Evolutionary conservation across 768 basidiomycete species (phyloP), one percentile per base, ranked within the genome.

Genomic region (Suillus brevipes): DNA sequence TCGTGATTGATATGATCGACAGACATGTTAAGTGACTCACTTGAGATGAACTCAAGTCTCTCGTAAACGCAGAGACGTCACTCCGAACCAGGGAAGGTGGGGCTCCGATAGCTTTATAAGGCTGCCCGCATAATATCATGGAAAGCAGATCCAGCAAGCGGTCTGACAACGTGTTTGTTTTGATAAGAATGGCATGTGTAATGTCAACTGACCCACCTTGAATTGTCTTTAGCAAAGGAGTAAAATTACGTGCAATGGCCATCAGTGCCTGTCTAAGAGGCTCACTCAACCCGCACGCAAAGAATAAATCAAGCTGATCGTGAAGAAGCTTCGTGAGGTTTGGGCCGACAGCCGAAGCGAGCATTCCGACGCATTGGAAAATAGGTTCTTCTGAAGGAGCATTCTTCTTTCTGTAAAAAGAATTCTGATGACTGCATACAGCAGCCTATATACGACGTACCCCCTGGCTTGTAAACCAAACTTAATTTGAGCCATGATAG

Each of bases 301-400:
- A 92, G 92, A 99, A 99, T 49, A 97, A 81, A 75, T 99, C 96
- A 38, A 99, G 86, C 69, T 98, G 92, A 72, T 99, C 97, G 76
- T 98, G 97, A 64, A 99, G 83, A 55, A 97, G 83, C 73, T 97
- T 95, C 0, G 97, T 99, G 56, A 99, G 81, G 75, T 95, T 97
- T 3, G 95, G 95, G 0, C 97, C 97, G 38, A 99, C 95, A 10
- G 97, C 94, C 2, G 89, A 87, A 1, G 96, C 94, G 50, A 99
- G 82, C 95, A 98, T 97, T 43, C 94, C 94, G 65, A 99, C 86
- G 77, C 97, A 99, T 82, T 98, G 94, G 73, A 99, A 99, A 65
- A 99, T 95, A 0, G 96, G 91, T 68, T 95, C 95, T 76, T 98
- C 96, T 18, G 90, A 89, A 3, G 93, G 92, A 2, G 95, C 92